These are phyloP conservation scores for Geranium brycei DNA, from an alignment of 345 rosid species.

Conservation along the genomic window DNA sequence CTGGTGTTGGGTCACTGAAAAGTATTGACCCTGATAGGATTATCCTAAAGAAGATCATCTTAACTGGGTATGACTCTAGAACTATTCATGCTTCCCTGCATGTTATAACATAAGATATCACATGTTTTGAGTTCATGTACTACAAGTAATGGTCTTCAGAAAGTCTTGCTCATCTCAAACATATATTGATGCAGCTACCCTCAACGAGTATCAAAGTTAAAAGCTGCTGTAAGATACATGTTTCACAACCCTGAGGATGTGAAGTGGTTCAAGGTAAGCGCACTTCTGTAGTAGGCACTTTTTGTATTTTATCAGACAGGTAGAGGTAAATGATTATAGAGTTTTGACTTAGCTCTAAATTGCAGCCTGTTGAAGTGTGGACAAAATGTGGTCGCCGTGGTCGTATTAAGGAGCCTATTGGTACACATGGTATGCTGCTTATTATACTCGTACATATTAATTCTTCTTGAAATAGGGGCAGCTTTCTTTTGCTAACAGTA, in stretches of 20 bases:
- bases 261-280: slow-evolving; percentile 80
- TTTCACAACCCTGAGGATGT: slow-evolving; percentile 94
- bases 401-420: slow-evolving; percentile 85
- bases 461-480: too few relatives aligned
- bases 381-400: slow-evolving; percentile 76
- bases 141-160: not conserved
- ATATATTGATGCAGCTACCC: slow-evolving; percentile 54
- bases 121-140: not conserved
- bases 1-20: slow-evolving; percentile 85
- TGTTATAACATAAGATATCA: not conserved
- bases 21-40: slow-evolving; percentile 71
- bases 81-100: not conserved
- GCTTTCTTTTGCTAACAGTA: too few relatives aligned
- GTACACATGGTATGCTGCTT: slow-evolving; percentile 65
- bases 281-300: not conserved
- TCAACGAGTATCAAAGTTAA: slow-evolving; percentile 73
- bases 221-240: slow-evolving; percentile 77
- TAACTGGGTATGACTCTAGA: slow-evolving; percentile 58
- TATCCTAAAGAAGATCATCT: slow-evolving; percentile 68
- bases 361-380: slow-evolving; percentile 92
- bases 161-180: not conserved
- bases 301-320: not conserved
- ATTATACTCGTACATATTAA: too few relatives aligned
- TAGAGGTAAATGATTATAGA: not conserved
- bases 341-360: slow-evolving; percentile 1